Base-by-base conservation (phyloP, 1,284 basidiomycete species). In the Microbotryomycetes sp. region DNA sequence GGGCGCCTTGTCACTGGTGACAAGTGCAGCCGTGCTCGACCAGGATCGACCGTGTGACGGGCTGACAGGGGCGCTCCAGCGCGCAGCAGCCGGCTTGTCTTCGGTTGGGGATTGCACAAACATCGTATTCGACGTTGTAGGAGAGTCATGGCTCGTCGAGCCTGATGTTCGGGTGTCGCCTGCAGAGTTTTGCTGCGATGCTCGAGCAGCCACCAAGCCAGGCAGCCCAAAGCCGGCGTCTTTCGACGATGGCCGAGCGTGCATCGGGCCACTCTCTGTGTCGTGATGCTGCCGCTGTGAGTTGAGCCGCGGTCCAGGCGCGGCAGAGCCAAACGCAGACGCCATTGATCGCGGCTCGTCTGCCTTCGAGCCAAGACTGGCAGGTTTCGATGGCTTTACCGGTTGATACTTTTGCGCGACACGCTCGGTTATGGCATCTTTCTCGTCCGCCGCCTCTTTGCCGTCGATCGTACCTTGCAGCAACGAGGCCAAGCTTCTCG, bases 301-400 rank as follows among this genome's bases (percentile, higher is more conserved):
- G 28, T 62, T 62, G 47, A 62, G 60, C 5, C 52, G 29, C 11
- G 60, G 60, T 23, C 60, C 60, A 18, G 35, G 27, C 26, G 60
- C 60, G 24, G 47, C 57, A n/a, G 60, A 62, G n/a, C 60, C 60
- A 24, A 62, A 54, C 2, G 52, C 47, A 4, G 52, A 27, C 6
- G 60, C 60, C 45, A 62, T 52, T 5, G 60, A 62, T 7, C 24
- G 27, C 15, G 26, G 48, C 18, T 18, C n/a, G 4, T 16, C 16
- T 15, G 24, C 48, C 45, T 56, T 56, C 28, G 27, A 16, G 3
- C 52, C n/a, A 35, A 30, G 13, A 5, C 26, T 4, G 7, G 52
- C 24, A 5, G 26, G 7, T 11, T n/a, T 21, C 52, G 52, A n/a
- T 53, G 28, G 28, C 27, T 16, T 16, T 4, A 18, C 27, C 3